phyloP scores from a whole-genome alignment of 257 asterid species.

The Rubia yunnanensis region DNA sequence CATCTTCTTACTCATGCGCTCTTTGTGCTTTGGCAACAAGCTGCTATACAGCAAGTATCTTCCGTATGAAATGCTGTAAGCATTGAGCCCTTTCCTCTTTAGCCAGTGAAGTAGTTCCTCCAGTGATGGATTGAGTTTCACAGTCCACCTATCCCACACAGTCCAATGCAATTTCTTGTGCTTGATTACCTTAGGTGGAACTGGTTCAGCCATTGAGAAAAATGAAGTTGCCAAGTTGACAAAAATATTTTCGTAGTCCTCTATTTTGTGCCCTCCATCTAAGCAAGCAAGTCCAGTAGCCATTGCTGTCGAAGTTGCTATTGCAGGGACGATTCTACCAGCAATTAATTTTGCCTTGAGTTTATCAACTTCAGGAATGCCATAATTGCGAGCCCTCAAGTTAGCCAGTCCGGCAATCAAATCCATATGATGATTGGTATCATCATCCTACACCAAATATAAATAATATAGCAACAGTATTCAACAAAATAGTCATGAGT shows the following conservation, averaged over 20 bases:
- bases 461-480: background rate
- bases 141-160: conserved; percentile 83
- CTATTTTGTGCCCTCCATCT: conserved; percentile 69
- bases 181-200: conserved; percentile 61
- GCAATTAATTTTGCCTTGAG: conserved; percentile 87
- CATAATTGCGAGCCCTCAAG: conserved; percentile 92
- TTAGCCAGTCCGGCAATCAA: conserved; percentile 85
- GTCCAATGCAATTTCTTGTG: conserved; percentile 82
- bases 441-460: conserved; percentile 55
- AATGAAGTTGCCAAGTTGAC: conserved; percentile 78
- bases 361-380: conserved; percentile 81
- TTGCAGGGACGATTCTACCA: conserved; percentile 86
- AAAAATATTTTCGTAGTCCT: conserved; percentile 82
- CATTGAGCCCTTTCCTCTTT: conserved; percentile 56
- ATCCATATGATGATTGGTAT: conserved; percentile 87
- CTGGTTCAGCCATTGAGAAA: conserved; percentile 84
- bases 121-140: conserved; percentile 57
- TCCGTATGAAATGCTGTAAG: conserved; percentile 79
- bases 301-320: conserved; percentile 89
- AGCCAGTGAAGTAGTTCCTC: conserved; percentile 70
- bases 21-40: conserved; percentile 74
- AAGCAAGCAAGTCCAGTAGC: conserved; percentile 90
- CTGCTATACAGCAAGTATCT: conserved; percentile 66
- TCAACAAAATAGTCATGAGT: background rate
- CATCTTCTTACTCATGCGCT: conserved; percentile 63